Conservation (phyloP, 805 yeast genomes). For the Crinitomyces ghanaensis region DNA sequence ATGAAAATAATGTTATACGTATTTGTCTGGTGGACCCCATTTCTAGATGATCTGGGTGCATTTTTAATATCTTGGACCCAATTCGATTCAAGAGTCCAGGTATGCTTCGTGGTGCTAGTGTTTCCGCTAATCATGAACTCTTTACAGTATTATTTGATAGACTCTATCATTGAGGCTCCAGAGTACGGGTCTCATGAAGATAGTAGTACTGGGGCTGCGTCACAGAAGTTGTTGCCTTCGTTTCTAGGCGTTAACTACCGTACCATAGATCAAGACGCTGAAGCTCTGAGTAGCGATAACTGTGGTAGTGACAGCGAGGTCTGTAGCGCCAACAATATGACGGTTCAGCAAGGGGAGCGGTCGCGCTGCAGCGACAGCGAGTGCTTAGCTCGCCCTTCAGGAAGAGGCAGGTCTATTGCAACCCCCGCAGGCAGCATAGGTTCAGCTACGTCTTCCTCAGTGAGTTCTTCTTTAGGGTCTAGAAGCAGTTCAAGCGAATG, state of each 20-base stretch:
- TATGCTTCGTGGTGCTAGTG: slow-evolving; percentile 70
- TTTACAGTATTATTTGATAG: slow-evolving; percentile 44
- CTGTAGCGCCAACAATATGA: too few species aligned
- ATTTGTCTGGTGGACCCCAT: slow-evolving; percentile 49
- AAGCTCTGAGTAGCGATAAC: background rate
- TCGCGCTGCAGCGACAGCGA: too few species aligned
- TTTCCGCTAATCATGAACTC: slow-evolving; percentile 34
- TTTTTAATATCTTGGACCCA: slow-evolving; percentile 77
- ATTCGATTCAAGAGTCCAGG: slow-evolving; percentile 69
- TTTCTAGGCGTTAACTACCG: background rate
- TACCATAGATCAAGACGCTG: background rate
- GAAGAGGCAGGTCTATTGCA: too few species aligned
- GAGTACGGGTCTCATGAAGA: slow-evolving; percentile 11
- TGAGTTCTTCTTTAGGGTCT: too few species aligned
- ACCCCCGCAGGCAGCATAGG: too few species aligned
- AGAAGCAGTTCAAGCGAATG: too few species aligned
- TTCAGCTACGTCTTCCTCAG: too few species aligned
- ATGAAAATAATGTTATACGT: slow-evolving; percentile 56
- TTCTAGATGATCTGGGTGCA: slow-evolving; percentile 58
- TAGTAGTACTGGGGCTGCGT: too few species aligned
- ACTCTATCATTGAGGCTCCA: slow-evolving; percentile 43
- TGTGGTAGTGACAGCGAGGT: too few species aligned
- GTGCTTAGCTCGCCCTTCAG: too few species aligned
- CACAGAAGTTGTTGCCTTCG: too few species aligned
- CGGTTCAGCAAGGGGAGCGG: too few species aligned